phyloP scores from a whole-genome alignment of 148 eudicot genomes.

The Heliamphora exappendiculata region DNA sequence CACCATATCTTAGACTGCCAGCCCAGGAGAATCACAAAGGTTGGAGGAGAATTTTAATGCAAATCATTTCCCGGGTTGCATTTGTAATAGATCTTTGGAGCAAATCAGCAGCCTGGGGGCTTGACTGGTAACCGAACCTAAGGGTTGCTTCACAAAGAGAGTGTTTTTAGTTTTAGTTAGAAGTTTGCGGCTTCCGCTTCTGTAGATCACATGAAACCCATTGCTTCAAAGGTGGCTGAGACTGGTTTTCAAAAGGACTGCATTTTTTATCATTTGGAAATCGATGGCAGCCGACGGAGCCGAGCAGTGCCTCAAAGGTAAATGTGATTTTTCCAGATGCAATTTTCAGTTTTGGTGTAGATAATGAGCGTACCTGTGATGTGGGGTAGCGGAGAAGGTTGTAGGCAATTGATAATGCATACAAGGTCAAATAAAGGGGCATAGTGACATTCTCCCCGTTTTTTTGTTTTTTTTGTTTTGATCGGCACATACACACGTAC shows the following conservation, averaged over 20 bases:
- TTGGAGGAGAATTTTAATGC: slow-evolving; percentile 58
- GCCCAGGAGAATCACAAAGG: slow-evolving; percentile 31
- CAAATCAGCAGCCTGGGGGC: not conserved
- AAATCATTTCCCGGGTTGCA: slow-evolving; percentile 63
- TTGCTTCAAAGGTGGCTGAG: not conserved
- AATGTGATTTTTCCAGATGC: not conserved
- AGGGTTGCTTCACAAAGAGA: slow-evolving; percentile 10
- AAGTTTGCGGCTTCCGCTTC: not conserved
- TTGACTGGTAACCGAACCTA: not conserved
- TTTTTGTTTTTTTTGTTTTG: too few species aligned
- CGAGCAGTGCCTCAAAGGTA: not conserved
- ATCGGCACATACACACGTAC: too few species aligned
- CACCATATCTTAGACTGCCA: slow-evolving; percentile 29
- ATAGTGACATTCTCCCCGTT: slow-evolving; percentile 1
- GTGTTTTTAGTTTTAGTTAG: slow-evolving; percentile 2
- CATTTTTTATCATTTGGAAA: not conserved
- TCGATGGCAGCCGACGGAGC: not conserved
- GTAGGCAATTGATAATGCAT: not conserved
- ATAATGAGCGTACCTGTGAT: not conserved
- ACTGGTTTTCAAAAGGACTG: not conserved
- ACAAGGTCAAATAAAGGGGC: not conserved
- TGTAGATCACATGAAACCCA: slow-evolving; percentile 10
- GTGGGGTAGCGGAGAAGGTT: not conserved
- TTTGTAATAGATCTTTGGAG: slow-evolving; percentile 32
- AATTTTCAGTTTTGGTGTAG: not conserved